Conservation (phyloP, 306 rosid genomes). For the barrel medic (Medicago truncatula) region DNA sequence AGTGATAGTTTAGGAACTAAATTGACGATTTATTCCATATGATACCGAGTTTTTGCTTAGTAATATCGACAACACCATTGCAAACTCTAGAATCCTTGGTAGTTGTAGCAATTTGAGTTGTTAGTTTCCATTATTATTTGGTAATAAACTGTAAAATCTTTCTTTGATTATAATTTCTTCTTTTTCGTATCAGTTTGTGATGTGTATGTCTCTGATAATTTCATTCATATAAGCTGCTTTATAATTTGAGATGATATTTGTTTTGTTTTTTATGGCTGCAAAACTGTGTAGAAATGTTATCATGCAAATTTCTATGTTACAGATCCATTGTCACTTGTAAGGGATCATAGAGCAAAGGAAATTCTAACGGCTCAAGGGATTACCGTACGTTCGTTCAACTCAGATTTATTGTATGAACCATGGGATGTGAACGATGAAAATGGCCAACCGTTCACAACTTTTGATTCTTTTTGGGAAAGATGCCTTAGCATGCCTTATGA, state of each 20-base stretch:
- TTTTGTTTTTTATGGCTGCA: neutral
- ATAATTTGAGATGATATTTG: constrained; percentile 13
- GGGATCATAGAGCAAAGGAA: constrained; percentile 92
- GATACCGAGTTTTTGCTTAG: constrained; percentile 27
- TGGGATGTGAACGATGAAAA: constrained; percentile 94
- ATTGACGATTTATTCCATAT: neutral
- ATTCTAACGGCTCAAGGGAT: constrained; percentile 81
- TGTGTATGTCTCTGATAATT: constrained; percentile 1
- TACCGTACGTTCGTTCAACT: constrained; percentile 84
- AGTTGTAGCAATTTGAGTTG: constrained; percentile 34
- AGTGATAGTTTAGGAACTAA: neutral
- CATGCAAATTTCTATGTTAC: constrained; percentile 40
- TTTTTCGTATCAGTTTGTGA: neutral
- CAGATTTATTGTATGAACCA: constrained; percentile 94
- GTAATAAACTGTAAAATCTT: neutral
- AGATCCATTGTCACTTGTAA: constrained; percentile 95
- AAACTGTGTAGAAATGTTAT: neutral
- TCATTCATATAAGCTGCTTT: constrained; percentile 15
- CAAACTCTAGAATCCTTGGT: constrained; percentile 2
- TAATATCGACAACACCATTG: constrained; percentile 1
- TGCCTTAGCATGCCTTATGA: constrained; percentile 99
- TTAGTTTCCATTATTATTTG: constrained; percentile 10
- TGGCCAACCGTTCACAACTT: constrained; percentile 88
- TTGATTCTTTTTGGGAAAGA: constrained; percentile 91
- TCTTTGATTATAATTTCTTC: constrained; percentile 18